phyloP scores from a whole-genome alignment of 208 protist species.

The Trypanosoma melophagium region DNA sequence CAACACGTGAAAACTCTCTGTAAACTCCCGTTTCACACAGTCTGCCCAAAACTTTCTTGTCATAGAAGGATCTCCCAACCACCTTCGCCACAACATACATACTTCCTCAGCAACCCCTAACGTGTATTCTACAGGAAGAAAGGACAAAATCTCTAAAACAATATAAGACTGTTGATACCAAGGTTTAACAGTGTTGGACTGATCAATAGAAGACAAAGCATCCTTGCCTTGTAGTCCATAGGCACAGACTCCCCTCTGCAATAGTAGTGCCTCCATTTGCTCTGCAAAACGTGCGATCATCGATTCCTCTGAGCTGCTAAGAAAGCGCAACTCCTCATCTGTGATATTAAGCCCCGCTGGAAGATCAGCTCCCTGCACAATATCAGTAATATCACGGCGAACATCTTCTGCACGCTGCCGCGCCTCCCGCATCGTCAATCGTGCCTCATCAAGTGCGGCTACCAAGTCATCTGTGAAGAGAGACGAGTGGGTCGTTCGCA shows the following conservation, averaged over 20 bases:
- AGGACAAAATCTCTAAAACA: conserved; percentile 65
- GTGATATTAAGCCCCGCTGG: conserved; percentile 36
- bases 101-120: conserved; percentile 62
- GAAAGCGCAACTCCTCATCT: conserved; percentile 26
- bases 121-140: conserved; percentile 50
- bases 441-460: conserved; percentile 40
- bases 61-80: conserved; percentile 44
- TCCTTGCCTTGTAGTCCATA: not conserved
- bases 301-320: conserved; percentile 34
- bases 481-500: conserved; percentile 23
- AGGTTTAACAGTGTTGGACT: not conserved
- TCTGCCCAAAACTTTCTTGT: conserved; percentile 72
- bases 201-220: not conserved
- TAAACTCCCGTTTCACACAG: conserved; percentile 76
- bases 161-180: conserved; percentile 40
- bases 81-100: conserved; percentile 59
- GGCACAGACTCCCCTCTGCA: not conserved
- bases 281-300: conserved; percentile 51
- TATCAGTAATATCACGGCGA: conserved; percentile 43
- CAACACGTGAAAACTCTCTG: conserved; percentile 36
- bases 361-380: conserved; percentile 41
- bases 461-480: conserved; percentile 39
- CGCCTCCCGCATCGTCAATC: conserved; percentile 29
- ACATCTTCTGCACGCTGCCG: conserved; percentile 38
- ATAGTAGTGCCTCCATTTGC: conserved; percentile 31